phyloP scores from a whole-genome alignment of 1,284 basidiomycete species.

The Malassezia pachydermatis region DNA sequence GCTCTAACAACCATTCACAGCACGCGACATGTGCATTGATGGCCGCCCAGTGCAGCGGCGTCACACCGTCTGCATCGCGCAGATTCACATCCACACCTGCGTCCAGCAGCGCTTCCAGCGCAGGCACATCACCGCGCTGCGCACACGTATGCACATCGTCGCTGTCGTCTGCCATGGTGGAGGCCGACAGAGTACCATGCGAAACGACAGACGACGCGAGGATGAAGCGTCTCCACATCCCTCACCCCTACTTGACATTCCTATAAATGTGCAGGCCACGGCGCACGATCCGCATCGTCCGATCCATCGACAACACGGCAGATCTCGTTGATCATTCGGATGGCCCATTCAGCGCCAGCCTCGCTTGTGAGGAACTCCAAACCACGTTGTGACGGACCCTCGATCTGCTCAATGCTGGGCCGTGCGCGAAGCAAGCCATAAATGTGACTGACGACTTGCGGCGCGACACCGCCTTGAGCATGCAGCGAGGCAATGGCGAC shows the following conservation, averaged over 20 bases:
- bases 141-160: conserved; percentile 63
- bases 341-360: conserved; percentile 82
- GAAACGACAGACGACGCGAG: too few relatives aligned
- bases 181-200: too few relatives aligned
- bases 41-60: conserved; percentile 91
- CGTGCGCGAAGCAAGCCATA: conserved; percentile 79
- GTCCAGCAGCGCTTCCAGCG: conserved; percentile 62
- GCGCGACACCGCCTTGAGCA: conserved; percentile 72
- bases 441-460: conserved; percentile 81
- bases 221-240: too few relatives aligned
- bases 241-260: too few relatives aligned
- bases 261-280: conserved; percentile 4
- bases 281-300: conserved; percentile 20
- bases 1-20: conserved; percentile 58
- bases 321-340: conserved; percentile 65
- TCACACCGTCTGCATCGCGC: conserved; percentile 79
- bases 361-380: conserved; percentile 68
- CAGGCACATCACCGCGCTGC: conserved; percentile 69
- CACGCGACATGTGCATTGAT: conserved; percentile 66
- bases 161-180: background rate
- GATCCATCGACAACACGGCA: conserved; percentile 33
- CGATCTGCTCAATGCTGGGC: conserved; percentile 48
- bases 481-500: conserved; percentile 84
- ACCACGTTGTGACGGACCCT: conserved; percentile 51
- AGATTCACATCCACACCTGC: conserved; percentile 67